Base-by-base conservation (phyloP, 768 basidiomycete species). In the Phaeotremella skinneri region DNA sequence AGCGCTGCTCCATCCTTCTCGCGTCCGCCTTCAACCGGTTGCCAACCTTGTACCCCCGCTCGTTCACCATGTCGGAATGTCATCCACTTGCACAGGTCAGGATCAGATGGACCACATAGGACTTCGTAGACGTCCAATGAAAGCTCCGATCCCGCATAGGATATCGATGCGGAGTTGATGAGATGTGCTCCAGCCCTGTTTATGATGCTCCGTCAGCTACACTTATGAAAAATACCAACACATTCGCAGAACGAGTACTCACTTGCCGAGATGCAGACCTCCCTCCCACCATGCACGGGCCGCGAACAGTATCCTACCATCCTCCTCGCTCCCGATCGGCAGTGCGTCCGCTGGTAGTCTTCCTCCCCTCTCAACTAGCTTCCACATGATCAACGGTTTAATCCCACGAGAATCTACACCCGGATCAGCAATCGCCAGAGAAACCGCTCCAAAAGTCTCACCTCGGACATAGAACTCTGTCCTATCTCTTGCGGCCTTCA, bases 191-290 rank as follows among this genome's bases (percentile, higher is more conserved):
- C 68, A 9, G 69, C 64, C 50, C 66, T 65, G 26, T 41, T n/a
- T n/a, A n/a, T 20, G 14, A 20, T 45, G 23, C 52, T 52, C 5
- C 6, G 14, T 47, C 4, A 27, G 52, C 42, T 45, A 23, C 4
- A 3, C 52, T n/a, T 17, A 7, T 4, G 17, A 16, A 31, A 49
- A 31, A n/a, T n/a, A n/a, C n/a, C n/a, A n/a, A n/a, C n/a, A n/a
- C n/a, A n/a, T n/a, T n/a, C n/a, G n/a, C n/a, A n/a, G 53, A 20
- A 31, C 41, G 2, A 48, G 41, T 32, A 62, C 72, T 62, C 56
- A 69, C 67, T 75, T 75, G 27, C 74, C 74, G 21, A 69, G 62
- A 50, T 76, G 74, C 1, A 76, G 42, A 56, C 74, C 74, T 30
- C 70, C 70, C 45, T 69, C 67, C 54, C 62, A 68, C 68, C 67